A percentile compares a stretch with the other conserved stretches of the same genome.
These are phyloP conservation scores for Inga leiocalycina DNA, from an alignment of 306 rosid genomes.

Conservation along the genomic window DNA sequence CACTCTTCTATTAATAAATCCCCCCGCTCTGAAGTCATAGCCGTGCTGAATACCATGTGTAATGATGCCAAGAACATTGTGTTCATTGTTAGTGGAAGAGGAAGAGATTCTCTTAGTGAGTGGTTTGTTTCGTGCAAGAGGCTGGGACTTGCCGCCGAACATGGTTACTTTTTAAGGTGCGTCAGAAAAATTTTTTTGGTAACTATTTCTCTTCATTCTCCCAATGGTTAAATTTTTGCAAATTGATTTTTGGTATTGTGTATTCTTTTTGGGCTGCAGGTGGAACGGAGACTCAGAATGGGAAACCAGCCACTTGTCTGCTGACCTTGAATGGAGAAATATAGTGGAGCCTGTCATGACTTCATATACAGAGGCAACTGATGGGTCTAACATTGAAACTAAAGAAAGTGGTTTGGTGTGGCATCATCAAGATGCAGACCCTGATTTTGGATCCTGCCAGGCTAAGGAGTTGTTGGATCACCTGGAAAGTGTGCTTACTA, in stretches of 20 bases:
- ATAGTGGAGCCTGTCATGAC: slow-evolving; percentile 77
- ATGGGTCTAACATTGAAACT: slow-evolving; percentile 72
- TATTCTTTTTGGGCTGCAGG: slow-evolving; percentile 44
- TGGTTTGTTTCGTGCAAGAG: slow-evolving; percentile 69
- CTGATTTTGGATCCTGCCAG: slow-evolving; percentile 80
- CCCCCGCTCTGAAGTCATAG: slow-evolving; percentile 62
- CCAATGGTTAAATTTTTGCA: not conserved
- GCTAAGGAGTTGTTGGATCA: slow-evolving; percentile 74
- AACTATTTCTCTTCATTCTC: not conserved
- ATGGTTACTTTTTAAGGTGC: slow-evolving; percentile 82
- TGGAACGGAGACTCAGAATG: slow-evolving; percentile 59
- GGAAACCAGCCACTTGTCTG: slow-evolving; percentile 60
- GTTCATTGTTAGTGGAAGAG: slow-evolving; percentile 81
- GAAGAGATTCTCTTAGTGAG: slow-evolving; percentile 56
- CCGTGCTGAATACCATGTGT: slow-evolving; percentile 63
- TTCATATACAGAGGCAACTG: slow-evolving; percentile 69
- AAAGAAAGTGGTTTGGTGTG: slow-evolving; percentile 83
- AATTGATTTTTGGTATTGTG: not conserved
- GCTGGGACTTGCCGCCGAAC: slow-evolving; percentile 85
- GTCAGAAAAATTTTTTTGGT: slow-evolving; percentile 10
- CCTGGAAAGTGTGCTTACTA: slow-evolving; percentile 67
- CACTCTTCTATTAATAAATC: slow-evolving; percentile 55
- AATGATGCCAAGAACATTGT: slow-evolving; percentile 67
- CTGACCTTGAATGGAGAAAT: slow-evolving; percentile 72
- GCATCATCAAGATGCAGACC: slow-evolving; percentile 88